Conservation (phyloP, 768 basidiomycete species). For the Pilatotrama ljubarskyi region DNA sequence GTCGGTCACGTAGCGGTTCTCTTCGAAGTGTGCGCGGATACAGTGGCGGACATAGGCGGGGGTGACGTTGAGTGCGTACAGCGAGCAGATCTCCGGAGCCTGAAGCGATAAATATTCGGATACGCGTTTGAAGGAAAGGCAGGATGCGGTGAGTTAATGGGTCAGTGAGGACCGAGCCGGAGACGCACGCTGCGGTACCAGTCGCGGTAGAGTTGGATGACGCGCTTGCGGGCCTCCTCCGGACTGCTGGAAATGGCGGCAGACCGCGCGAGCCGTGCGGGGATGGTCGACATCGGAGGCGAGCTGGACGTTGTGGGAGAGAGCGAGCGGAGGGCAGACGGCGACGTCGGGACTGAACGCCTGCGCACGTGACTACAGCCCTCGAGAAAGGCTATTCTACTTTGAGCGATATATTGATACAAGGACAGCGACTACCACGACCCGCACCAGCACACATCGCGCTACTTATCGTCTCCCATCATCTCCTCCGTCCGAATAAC, state of each 20-base stretch:
- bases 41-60: constrained; percentile 76
- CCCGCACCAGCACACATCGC: background rate
- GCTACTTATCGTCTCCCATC: background rate
- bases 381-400: background rate
- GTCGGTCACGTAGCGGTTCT: constrained; percentile 81
- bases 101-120: constrained; percentile 33
- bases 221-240: constrained; percentile 65
- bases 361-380: constrained; percentile 1
- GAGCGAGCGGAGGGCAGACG: background rate
- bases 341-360: constrained; percentile 8
- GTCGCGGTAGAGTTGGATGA: constrained; percentile 80
- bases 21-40: constrained; percentile 86
- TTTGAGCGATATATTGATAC: background rate
- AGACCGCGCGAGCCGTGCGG: constrained; percentile 78
- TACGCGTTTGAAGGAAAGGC: background rate
- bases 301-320: background rate
- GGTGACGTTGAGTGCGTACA: constrained; percentile 83
- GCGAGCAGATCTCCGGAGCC: constrained; percentile 86
- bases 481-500: background rate
- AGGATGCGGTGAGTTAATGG: background rate
- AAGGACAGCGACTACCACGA: background rate
- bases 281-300: constrained; percentile 75
- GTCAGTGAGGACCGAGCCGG: constrained; percentile 6
- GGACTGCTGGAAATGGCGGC: constrained; percentile 57
- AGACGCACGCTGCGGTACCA: constrained; percentile 89